Evolutionary conservation across 805 yeast genomes (phyloP).

Genomic region (Pichia paraexigua): DNA sequence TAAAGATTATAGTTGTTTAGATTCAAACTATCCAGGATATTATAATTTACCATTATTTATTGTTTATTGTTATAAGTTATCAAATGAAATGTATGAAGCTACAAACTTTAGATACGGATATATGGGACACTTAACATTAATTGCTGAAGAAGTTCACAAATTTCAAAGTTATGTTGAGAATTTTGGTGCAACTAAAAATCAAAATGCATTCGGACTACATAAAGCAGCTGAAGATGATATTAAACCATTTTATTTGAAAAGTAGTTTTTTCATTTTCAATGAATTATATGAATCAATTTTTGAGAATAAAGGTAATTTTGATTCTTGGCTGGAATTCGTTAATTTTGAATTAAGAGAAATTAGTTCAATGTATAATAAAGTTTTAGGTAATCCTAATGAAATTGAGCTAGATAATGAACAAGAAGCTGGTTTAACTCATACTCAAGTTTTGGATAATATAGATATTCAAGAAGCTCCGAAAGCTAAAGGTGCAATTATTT

Average conservation of each 20-base stretch:
- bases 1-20: constrained; percentile 9
- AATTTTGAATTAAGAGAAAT: constrained; percentile 41
- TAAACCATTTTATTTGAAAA: constrained; percentile 24
- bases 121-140: constrained; percentile 50
- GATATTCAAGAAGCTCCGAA: constrained; percentile 15
- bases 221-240: constrained; percentile 22
- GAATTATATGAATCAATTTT: constrained; percentile 27
- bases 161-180: constrained; percentile 33
- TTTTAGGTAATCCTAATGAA: constrained; percentile 40
- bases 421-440: constrained; percentile 9
- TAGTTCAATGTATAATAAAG: constrained; percentile 49
- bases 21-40: constrained; percentile 24
- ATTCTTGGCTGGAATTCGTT: constrained; percentile 43
- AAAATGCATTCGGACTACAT: constrained; percentile 25
- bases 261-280: constrained; percentile 26
- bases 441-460: constrained; percentile 11
- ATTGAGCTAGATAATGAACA: constrained; percentile 5
- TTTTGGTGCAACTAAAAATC: constrained; percentile 28
- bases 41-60: constrained; percentile 27
- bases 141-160: constrained; percentile 53
- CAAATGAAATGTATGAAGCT: constrained; percentile 25
- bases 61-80: constrained; percentile 23
- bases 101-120: constrained; percentile 45
- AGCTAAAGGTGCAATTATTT: constrained; percentile 24
- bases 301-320: constrained; percentile 14